Percentiles rank a stretch among this genome's conserved stretches.
These are phyloP conservation scores for Vigna mungo DNA, from an alignment of 306 rosid species.

Conservation along the genomic window DNA sequence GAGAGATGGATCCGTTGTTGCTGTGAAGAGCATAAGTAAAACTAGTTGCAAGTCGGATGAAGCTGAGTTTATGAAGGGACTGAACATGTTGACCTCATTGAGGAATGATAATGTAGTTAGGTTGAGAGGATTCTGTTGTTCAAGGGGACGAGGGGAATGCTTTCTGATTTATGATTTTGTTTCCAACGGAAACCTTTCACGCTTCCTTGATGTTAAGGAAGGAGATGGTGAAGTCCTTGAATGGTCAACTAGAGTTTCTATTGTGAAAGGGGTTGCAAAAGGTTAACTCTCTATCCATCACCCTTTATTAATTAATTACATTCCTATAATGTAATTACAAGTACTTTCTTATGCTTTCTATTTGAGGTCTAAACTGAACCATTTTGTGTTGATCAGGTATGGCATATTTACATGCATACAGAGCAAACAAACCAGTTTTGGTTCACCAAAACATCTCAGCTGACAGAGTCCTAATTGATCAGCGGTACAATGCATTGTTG, in stretches of 20 bases:
- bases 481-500: conserved; percentile 73
- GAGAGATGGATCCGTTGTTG: conserved; percentile 85
- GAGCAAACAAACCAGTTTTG: conserved; percentile 69
- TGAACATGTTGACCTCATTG: conserved; percentile 69
- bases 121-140: conserved; percentile 88
- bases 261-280: conserved; percentile 82
- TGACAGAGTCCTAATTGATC: conserved; percentile 78
- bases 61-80: conserved; percentile 81
- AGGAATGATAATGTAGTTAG: conserved; percentile 82
- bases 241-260: conserved; percentile 91
- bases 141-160: conserved; percentile 87
- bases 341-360: conserved; percentile 19
- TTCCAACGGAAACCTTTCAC: conserved; percentile 70
- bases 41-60: conserved; percentile 90
- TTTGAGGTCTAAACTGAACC: conserved; percentile 30
- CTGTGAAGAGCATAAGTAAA: conserved; percentile 78
- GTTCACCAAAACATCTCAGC: conserved; percentile 93
- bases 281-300: conserved; percentile 50
- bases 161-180: conserved; percentile 80
- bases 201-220: conserved; percentile 71
- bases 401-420: conserved; percentile 71
- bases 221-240: conserved; percentile 76
- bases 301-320: not conserved
- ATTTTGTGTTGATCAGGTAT: conserved; percentile 62
- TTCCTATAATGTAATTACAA: not conserved